These are phyloP conservation scores for Schizothecium vesticola DNA, from an alignment of 495 filamentous ascomycete species.

Conservation along the genomic window DNA sequence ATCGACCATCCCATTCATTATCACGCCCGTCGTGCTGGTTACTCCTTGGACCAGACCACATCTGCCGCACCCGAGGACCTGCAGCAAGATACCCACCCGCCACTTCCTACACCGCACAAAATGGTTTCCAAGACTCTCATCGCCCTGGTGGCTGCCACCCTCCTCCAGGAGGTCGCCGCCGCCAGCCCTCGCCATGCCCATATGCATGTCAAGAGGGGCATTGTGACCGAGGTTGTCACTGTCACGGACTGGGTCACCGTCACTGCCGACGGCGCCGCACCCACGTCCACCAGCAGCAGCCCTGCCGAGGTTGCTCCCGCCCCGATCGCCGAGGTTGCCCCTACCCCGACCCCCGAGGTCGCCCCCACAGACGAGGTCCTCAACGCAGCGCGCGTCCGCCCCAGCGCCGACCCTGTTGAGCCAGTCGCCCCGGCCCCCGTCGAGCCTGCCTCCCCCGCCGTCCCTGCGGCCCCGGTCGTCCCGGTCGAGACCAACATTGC, in stretches of 20 bases:
- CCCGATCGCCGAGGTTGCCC: neutral
- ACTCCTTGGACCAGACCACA: conserved; percentile 1
- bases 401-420: neutral
- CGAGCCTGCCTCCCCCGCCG: neutral
- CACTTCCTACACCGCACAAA: conserved; percentile 2
- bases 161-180: conserved; percentile 26
- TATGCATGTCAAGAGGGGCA: conserved; percentile 24
- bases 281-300: conserved; percentile 1
- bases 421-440: neutral
- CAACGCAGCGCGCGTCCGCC: neutral
- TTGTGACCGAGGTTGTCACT: conserved; percentile 27
- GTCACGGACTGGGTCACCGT: conserved; percentile 33
- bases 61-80: neutral
- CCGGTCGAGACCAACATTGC: conserved; percentile 1
- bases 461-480: neutral
- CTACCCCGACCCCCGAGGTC: neutral
- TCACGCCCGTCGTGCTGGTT: conserved; percentile 27
- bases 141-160: conserved; percentile 23
- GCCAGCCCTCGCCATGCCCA: conserved; percentile 19
- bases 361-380: neutral
- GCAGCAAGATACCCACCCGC: neutral
- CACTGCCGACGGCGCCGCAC: conserved; percentile 15
- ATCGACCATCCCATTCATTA: conserved; percentile 21
- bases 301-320: neutral
- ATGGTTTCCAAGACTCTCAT: conserved; percentile 28